Percentiles rank a stretch among this genome's conserved stretches.
phyloP scores from a whole-genome alignment of 768 basidiomycete species.

The Suillus tomentosus region DNA sequence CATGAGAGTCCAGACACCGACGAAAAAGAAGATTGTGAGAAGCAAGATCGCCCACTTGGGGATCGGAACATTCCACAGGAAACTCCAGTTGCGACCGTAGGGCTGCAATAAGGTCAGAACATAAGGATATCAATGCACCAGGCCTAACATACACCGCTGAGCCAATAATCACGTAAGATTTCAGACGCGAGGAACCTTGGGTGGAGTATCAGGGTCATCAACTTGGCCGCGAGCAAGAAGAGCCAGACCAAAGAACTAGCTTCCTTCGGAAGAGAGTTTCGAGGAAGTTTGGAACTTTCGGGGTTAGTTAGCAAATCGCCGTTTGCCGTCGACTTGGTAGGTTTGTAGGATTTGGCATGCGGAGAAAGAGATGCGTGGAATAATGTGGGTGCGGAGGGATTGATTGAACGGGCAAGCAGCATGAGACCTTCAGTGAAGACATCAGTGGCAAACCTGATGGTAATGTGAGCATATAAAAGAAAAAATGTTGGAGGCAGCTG shows the following conservation, averaged over 20 bases:
- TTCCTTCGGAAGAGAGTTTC: slow-evolving; percentile 87
- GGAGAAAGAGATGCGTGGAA: too few species aligned
- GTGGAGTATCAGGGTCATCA: neutral
- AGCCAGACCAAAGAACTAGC: slow-evolving; percentile 75
- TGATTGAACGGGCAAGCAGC: too few species aligned
- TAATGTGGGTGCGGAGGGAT: too few species aligned
- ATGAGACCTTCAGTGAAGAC: too few species aligned
- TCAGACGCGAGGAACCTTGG: slow-evolving; percentile 84
- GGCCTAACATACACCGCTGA: slow-evolving; percentile 67
- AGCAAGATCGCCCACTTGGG: slow-evolving; percentile 82
- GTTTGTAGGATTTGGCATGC: too few species aligned
- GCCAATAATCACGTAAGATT: slow-evolving; percentile 89
- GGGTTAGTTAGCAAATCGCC: too few species aligned
- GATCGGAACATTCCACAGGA: slow-evolving; percentile 85
- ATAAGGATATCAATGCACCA: slow-evolving; percentile 3
- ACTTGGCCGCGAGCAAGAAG: neutral
- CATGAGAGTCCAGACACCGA: slow-evolving; percentile 81
- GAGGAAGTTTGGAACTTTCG: slow-evolving; percentile 92
- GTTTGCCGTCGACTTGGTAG: too few species aligned
- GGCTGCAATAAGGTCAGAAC: slow-evolving; percentile 47
- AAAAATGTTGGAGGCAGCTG: too few species aligned
- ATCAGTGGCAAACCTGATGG: too few species aligned
- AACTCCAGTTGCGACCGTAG: slow-evolving; percentile 93
- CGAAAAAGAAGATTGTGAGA: slow-evolving; percentile 81
- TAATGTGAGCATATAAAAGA: too few species aligned